These are phyloP conservation scores for Coniferiporia weirii DNA, from an alignment of 1,284 basidiomycete genomes.

Conservation along the genomic window DNA sequence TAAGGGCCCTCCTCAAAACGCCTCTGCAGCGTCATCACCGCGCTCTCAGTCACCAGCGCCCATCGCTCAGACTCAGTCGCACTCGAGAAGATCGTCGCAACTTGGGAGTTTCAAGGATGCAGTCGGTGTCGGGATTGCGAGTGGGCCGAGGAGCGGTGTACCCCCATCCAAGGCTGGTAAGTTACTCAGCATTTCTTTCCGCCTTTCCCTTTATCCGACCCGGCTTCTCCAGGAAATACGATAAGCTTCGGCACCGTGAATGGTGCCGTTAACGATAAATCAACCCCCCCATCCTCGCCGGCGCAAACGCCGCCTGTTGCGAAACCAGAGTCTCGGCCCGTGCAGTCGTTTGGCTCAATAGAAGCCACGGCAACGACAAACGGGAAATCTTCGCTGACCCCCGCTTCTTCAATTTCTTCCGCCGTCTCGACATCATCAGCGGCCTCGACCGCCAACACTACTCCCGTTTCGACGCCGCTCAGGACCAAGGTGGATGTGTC, in stretches of 20 bases:
- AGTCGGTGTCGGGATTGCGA: conserved; percentile 55
- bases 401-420: conserved; percentile 31
- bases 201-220: background rate
- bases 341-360: conserved; percentile 23
- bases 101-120: conserved; percentile 73
- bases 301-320: conserved; percentile 46
- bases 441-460: conserved; percentile 27
- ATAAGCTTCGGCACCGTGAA: conserved; percentile 80
- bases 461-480: conserved; percentile 20
- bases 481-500: conserved; percentile 52
- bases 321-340: conserved; percentile 16
- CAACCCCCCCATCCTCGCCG: conserved; percentile 63
- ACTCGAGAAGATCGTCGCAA: conserved; percentile 67
- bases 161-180: conserved; percentile 22
- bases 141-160: conserved; percentile 61
- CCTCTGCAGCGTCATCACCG: conserved; percentile 51
- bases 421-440: conserved; percentile 29
- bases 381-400: conserved; percentile 31
- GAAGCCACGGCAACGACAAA: conserved; percentile 27
- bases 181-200: conserved; percentile 4
- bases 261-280: conserved; percentile 34
- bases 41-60: conserved; percentile 74
- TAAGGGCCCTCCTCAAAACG: conserved; percentile 67
- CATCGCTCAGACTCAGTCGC: conserved; percentile 45
- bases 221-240: conserved; percentile 41